Conservation (phyloP, 352 stramenopile genomes). For the Aphanomyces euteiches region DNA sequence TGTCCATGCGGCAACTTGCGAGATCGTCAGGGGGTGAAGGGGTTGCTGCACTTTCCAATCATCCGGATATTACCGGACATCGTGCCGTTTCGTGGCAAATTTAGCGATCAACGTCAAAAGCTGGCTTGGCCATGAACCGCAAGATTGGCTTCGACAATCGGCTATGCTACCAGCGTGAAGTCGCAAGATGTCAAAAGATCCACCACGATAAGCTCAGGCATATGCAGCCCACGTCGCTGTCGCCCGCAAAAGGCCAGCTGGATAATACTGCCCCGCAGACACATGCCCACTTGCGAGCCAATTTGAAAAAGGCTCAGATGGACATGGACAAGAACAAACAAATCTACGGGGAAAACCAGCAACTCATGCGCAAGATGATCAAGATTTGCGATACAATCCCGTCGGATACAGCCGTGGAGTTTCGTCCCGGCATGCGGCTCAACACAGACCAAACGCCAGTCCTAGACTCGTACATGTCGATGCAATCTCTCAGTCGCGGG, state of each 20-base stretch:
- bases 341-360: constrained; percentile 70
- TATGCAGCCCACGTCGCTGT: constrained; percentile 53
- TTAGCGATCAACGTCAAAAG: too few relatives aligned
- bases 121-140: constrained; percentile 51
- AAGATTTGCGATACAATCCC: constrained; percentile 43
- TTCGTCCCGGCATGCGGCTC: constrained; percentile 55
- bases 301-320: constrained; percentile 59
- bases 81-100: too few relatives aligned
- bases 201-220: constrained; percentile 66
- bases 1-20: too few relatives aligned
- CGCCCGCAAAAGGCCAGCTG: constrained; percentile 54
- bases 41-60: too few relatives aligned
- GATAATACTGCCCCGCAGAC: constrained; percentile 52
- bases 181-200: constrained; percentile 53
- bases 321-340: constrained; percentile 56
- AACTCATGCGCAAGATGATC: constrained; percentile 65
- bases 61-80: too few relatives aligned
- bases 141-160: constrained; percentile 75
- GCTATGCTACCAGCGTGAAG: constrained; percentile 75
- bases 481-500: constrained; percentile 52
- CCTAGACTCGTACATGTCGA: constrained; percentile 70
- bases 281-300: constrained; percentile 46
- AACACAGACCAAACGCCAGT: constrained; percentile 64
- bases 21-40: too few relatives aligned
- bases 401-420: constrained; percentile 23